These are phyloP conservation scores for Agrocybe chaxingu DNA, from an alignment of 768 basidiomycete genomes.

Conservation along the genomic window DNA sequence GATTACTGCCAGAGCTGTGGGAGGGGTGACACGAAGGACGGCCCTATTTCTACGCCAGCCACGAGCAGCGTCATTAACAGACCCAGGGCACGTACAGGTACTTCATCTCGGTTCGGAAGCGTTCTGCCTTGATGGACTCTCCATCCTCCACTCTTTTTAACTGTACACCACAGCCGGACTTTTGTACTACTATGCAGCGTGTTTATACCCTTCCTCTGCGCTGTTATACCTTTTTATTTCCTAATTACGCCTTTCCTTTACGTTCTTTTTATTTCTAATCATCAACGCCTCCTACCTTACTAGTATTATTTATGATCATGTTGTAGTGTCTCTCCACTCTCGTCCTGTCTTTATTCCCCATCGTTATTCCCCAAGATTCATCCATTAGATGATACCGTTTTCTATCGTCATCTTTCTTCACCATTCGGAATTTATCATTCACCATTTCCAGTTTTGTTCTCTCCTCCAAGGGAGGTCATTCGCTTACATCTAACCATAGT, in stretches of 20 bases:
- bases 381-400: constrained; percentile 8
- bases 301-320: too few species aligned
- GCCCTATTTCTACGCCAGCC: constrained; percentile 12
- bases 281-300: too few species aligned
- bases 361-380: background rate
- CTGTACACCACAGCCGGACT: background rate
- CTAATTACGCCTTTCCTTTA: constrained; percentile 10
- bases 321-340: constrained; percentile 7
- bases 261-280: constrained; percentile 7
- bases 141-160: constrained; percentile 2
- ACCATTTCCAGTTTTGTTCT: constrained; percentile 6
- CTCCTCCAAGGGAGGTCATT: background rate
- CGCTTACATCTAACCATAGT: background rate
- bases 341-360: constrained; percentile 21
- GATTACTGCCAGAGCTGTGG: constrained; percentile 62
- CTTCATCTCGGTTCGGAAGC: constrained; percentile 58
- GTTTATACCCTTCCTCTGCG: constrained; percentile 15
- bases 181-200: constrained; percentile 14
- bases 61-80: constrained; percentile 50
- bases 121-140: constrained; percentile 30
- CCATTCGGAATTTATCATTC: constrained; percentile 3
- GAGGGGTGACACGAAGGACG: constrained; percentile 32
- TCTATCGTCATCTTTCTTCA: constrained; percentile 1
- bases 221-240: constrained; percentile 12
- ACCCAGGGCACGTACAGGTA: constrained; percentile 67